A percentile compares a stretch with the other conserved stretches of the same genome.
Conservation (phyloP, 768 basidiomycete species). For the Mycena rebaudengoi region DNA sequence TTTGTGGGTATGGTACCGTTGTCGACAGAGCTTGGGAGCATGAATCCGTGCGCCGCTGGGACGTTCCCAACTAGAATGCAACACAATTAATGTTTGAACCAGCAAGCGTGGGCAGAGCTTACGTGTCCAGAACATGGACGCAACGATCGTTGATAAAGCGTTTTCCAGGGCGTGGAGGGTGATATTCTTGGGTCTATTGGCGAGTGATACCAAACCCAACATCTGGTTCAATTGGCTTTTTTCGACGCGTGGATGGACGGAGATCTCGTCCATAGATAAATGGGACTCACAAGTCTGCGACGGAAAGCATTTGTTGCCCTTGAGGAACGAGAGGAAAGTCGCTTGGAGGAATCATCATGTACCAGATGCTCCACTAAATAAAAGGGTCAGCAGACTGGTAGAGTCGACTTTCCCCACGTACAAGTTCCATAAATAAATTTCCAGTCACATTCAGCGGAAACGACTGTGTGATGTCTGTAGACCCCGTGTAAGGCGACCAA, state of each 20-base stretch:
- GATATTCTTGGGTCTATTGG: neutral
- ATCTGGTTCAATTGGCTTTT: neutral
- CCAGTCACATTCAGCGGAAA: neutral
- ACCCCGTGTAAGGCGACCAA: neutral
- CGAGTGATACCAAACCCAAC: neutral
- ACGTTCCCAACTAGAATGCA: neutral
- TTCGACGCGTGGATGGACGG: too few relatives aligned
- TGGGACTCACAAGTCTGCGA: neutral
- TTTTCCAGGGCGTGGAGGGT: slow-evolving; percentile 1
- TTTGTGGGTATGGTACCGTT: too few relatives aligned
- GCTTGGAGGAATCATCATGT: neutral
- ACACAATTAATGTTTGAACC: neutral
- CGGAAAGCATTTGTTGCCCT: neutral
- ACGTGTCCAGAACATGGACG: neutral
- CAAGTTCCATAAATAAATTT: neutral
- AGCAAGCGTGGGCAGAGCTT: neutral
- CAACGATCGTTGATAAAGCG: neutral
- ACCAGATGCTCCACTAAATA: slow-evolving; percentile 2
- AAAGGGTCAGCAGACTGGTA: neutral
- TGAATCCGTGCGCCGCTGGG: neutral
- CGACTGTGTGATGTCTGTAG: neutral
- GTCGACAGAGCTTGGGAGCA: neutral
- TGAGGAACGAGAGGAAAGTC: neutral
- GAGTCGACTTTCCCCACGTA: neutral
- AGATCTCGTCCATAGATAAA: too few relatives aligned